Base-by-base conservation (phyloP, 148 eudicot species). In the Heliamphora exappendiculata region DNA sequence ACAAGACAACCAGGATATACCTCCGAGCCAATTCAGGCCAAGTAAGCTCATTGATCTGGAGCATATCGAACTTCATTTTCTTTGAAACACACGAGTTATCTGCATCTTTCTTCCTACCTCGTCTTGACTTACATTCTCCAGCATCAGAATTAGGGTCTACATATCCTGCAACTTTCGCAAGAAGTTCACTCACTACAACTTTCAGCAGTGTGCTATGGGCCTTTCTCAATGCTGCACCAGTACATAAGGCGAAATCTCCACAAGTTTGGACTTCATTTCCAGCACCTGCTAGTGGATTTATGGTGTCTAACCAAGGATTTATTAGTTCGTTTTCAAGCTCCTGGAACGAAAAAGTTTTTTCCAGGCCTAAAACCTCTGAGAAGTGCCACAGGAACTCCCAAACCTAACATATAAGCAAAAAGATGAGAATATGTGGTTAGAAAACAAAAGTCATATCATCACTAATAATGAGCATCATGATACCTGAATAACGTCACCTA, bases 11-110 rank as follows among this genome's bases (percentile, higher is more conserved):
- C 70, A 88, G 75, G 74, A 85, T 76, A 50, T 81, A 88, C 68
- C 90, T 78, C 33, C 90, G 81, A n/a, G 90, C 87, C 78, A 88
- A 53, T 82, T 88, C 90, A 51, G 85, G 88, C 90, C 90, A 88
- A 31, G 90, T 85, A 54, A 88, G 75, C 54, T 73, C 90, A 82
- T 88, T 88, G 2, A 88, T 79, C 37, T 86, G 85, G 44, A 84
- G 79, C 81, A 85, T 69, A 73, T 85, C 88, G 71, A 88, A 81
- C 44, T 81, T 85, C 33, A 77, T 50, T 72, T 82, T 84, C 85
- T 76, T 85, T 7, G 55, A 71, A 60, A 62, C 70, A 76, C 80
- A 81, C 6, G 76, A 77, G 76, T 34, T 74, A 12, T 88, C 90
- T 29, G 68, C 42, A 22, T 85, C 90, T 65, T 84, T 88, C 59